These are phyloP conservation scores for Colletotrichum sp. DNA, from an alignment of 2,329 filamentous ascomycete genomes.

Conservation along the genomic window DNA sequence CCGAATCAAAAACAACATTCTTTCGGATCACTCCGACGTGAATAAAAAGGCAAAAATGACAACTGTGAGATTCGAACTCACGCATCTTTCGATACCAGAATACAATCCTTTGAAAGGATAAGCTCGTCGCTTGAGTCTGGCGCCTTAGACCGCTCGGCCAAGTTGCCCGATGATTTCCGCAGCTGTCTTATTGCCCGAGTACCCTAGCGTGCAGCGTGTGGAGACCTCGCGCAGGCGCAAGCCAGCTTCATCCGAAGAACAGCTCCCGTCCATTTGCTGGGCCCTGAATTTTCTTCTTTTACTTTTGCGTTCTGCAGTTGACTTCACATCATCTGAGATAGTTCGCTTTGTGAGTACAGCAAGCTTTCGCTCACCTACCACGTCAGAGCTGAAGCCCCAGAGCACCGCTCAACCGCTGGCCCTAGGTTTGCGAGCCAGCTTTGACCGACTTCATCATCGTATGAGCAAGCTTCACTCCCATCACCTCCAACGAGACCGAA, in stretches of 20 bases:
- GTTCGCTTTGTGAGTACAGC: neutral
- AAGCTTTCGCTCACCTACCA: neutral
- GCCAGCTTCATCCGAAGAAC: neutral
- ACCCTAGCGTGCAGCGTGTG: neutral
- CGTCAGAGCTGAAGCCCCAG: neutral
- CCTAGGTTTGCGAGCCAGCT: neutral
- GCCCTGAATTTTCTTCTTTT: neutral
- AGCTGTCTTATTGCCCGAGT: accelerated
- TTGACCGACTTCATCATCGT: neutral
- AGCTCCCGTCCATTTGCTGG: neutral
- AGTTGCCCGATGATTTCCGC: neutral
- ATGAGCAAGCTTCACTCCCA: neutral
- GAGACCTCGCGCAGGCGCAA: neutral
- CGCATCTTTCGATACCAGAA: conserved; percentile 21
- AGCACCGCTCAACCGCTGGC: neutral
- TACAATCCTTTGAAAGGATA: neutral
- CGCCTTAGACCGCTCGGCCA: conserved; percentile 22
- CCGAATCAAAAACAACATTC: neutral
- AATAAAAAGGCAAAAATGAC: neutral
- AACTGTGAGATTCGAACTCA: conserved; percentile 22
- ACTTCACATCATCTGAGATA: neutral
- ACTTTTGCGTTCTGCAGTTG: neutral
- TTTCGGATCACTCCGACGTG: neutral
- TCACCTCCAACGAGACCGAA: neutral
- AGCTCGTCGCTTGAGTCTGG: conserved; percentile 16